Base-by-base conservation (phyloP, 768 basidiomycete genomes). In the Leccinum boreale region DNA sequence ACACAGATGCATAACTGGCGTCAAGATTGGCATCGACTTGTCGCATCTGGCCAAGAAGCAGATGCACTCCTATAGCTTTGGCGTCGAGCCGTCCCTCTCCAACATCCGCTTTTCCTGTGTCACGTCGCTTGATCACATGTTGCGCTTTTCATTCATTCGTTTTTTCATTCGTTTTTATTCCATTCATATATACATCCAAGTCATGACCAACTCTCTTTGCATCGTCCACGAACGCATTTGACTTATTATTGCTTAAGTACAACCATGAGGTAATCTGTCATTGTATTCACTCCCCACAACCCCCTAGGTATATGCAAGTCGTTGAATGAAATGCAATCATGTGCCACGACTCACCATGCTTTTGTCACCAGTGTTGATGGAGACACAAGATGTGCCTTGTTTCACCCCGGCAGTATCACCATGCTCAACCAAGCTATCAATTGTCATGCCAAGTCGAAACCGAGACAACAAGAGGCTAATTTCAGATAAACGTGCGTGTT, bases 1-100 rank as follows among this genome's bases (percentile, higher is more conserved):
- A 67, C 76, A 17, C 84, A 78, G 62, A 95, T 98, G 80, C 70
- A 66, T 26, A 70, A 66, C 50, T 98, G 95, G 96, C 79, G 93
- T 61, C 71, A 69, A 42, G 89, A 94, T 62, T 98, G 95, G 95
- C 77, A 75, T 62, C 78, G 67, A 45, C 83, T 92, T 29, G 88
- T 90, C 19, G 79, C 76, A 14, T 70, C 80, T 7, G 89, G 90
- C 53, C 83, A 81, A 66, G 85, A 89, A 15, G 78, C 75, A 29
- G 68, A 75, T 5, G 89, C 82, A 19, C 75, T 92, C 52, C 74
- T 89, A 73, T 89, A 75, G 65, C 62, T 33, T 55, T 23, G 15
- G 7, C 46, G 15, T 33, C 28, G 14, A 5, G 14, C 21, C 28
- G 23, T 31, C 9, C 15, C 12, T 26, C 35, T 36, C 42, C 31